phyloP scores from a whole-genome alignment of 192 early-diverging fungal genomes.

The Coemansia sp. region DNA sequence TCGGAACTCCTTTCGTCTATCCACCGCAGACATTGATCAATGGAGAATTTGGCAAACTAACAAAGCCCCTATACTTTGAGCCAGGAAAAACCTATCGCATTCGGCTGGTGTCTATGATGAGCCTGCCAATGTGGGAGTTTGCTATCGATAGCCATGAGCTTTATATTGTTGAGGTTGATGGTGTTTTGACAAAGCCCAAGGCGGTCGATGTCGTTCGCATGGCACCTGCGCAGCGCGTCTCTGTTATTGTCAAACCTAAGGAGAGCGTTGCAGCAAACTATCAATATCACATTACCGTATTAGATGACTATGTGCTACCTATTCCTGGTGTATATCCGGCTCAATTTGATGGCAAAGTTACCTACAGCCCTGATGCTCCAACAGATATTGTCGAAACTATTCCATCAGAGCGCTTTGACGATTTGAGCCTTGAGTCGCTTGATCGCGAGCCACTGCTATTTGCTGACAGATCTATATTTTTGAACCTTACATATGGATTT shows the following conservation, averaged over 20 bases:
- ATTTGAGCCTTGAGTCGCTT: slow-evolving; percentile 55
- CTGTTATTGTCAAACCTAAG: slow-evolving; percentile 75
- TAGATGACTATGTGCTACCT: slow-evolving; percentile 64
- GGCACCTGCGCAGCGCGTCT: slow-evolving; percentile 72
- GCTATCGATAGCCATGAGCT: slow-evolving; percentile 76
- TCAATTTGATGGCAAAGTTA: slow-evolving; percentile 55
- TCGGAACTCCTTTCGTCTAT: slow-evolving; percentile 44
- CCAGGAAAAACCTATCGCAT: slow-evolving; percentile 80
- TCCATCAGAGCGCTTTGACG: slow-evolving; percentile 38
- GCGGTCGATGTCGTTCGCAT: slow-evolving; percentile 58
- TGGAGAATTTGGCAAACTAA: slow-evolving; percentile 37
- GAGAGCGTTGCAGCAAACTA: slow-evolving; percentile 60
- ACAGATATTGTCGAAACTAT: slow-evolving; percentile 8
- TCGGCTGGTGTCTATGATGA: slow-evolving; percentile 75
- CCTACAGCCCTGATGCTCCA: slow-evolving; percentile 35
- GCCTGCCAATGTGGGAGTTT: slow-evolving; percentile 69
- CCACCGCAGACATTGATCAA: slow-evolving; percentile 68
- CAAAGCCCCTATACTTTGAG: slow-evolving; percentile 56
- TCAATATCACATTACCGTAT: slow-evolving; percentile 67
- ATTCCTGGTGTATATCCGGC: slow-evolving; percentile 54
- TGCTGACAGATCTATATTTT: slow-evolving; percentile 52
- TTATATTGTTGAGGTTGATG: slow-evolving; percentile 76
- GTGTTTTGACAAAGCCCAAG: slow-evolving; percentile 61
- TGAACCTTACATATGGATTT: slow-evolving; percentile 62
- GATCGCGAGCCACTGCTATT: slow-evolving; percentile 42